Percentiles rank a stretch among this genome's conserved stretches.
These are phyloP conservation scores for Phoma herbarum DNA, from an alignment of 2,329 filamentous ascomycete genomes.

Conservation along the genomic window DNA sequence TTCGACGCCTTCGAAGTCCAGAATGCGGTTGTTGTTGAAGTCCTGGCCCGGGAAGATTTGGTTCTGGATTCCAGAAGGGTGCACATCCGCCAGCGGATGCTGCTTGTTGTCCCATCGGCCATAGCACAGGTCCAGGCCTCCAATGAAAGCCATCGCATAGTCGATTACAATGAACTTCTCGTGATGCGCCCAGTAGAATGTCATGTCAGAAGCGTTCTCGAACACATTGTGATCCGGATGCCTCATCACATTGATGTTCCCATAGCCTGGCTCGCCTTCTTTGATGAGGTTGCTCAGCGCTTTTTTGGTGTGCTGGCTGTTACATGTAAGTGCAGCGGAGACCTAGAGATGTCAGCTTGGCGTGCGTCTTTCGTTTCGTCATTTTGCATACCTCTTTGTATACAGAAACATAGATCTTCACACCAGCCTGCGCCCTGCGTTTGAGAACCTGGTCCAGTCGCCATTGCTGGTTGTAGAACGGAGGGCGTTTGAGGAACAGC, in stretches of 20 bases:
- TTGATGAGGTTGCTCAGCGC: constrained; percentile 83
- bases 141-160: constrained; percentile 89
- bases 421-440: constrained; percentile 86
- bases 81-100: constrained; percentile 85
- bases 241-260: constrained; percentile 87
- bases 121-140: constrained; percentile 93
- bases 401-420: constrained; percentile 92
- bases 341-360: constrained; percentile 36
- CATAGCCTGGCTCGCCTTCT: constrained; percentile 79
- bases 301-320: constrained; percentile 91
- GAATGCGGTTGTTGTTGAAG: constrained; percentile 96
- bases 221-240: constrained; percentile 96
- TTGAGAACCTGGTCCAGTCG: constrained; percentile 87
- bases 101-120: constrained; percentile 91
- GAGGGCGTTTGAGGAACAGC: constrained; percentile 84
- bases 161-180: constrained; percentile 98
- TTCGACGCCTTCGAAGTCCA: constrained; percentile 91
- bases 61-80: constrained; percentile 80
- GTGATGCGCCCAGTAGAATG: constrained; percentile 97
- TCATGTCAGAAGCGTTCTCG: constrained; percentile 94
- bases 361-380: too few relatives aligned
- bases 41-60: constrained; percentile 96
- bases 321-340: constrained; percentile 75
- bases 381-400: constrained; percentile 75
- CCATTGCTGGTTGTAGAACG: constrained; percentile 83